Evolutionary conservation across 768 basidiomycete genomes (phyloP), one percentile per base, ranked within the genome.

Genomic region (Kwoniella dendrophila): DNA sequence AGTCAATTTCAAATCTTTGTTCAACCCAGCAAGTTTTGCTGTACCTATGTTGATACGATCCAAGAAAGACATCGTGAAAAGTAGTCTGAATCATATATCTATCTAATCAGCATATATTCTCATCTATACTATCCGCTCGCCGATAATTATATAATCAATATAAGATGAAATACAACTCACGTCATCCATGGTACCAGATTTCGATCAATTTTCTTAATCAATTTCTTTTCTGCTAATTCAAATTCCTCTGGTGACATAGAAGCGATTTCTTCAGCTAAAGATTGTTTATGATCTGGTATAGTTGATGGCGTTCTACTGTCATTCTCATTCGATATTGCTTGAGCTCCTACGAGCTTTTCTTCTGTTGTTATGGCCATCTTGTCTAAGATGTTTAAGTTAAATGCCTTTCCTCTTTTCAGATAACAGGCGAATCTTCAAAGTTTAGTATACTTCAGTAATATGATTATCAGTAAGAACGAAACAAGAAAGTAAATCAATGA

Each of bases 141-240:
- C n/a, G n/a, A n/a, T n/a, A n/a, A n/a, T n/a, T n/a, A n/a, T n/a
- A n/a, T n/a, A n/a, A n/a, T n/a, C n/a, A n/a, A n/a, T 38, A 18
- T 41, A 20, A 1, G 51, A 12, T 30, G 20, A 18, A 53, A 36
- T 27, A 41, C 1, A 27, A 74, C 71, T 63, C 68, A 74, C 75
- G 75, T 76, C 70, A 78, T 75, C 77, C 77, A 78, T 12, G 77
- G 77, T 2, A 78, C 73, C 33, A 78, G 55, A 40, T 68, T 69
- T 49, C 45, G 53, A 47, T 78, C 77, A 44, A 76, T 64, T 69
- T 76, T 76, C 53, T 65, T 51, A 6, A 78, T 18, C 41, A 76
- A 54, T 10, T 64, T 64, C 59, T 64, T 69, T 44, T 78, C 77
- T 6, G 66, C 60, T 36, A 33, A 68, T 10, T 49, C 56, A 41